A percentile compares a stretch with the other conserved stretches of the same genome.
phyloP scores from a whole-genome alignment of 495 filamentous ascomycete species.

The Daldinia bambusicola region DNA sequence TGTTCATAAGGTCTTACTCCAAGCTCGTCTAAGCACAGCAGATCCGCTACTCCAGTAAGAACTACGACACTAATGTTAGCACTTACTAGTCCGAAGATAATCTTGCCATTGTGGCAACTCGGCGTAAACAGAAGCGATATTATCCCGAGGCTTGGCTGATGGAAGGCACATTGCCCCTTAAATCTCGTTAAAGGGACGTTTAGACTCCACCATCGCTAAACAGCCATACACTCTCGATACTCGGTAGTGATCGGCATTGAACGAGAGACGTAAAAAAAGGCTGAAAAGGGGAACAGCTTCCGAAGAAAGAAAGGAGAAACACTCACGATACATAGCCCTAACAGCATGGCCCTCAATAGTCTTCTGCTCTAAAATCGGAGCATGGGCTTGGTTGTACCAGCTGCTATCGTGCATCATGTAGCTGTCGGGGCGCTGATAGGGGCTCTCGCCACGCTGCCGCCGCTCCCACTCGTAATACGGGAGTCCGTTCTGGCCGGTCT shows the following conservation, averaged over 20 bases:
- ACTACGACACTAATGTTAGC: conserved; percentile 35
- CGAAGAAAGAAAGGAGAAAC: background rate
- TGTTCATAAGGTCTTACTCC: conserved; percentile 42
- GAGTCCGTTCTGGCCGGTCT: conserved; percentile 55
- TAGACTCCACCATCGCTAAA: background rate
- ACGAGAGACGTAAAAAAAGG: conserved; percentile 1
- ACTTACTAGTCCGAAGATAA: background rate
- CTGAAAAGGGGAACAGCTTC: conserved; percentile 3
- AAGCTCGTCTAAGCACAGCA: conserved; percentile 48
- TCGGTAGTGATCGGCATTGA: background rate
- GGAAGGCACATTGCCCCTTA: background rate
- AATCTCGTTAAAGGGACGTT: background rate
- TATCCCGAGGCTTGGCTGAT: background rate
- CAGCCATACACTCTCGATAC: background rate
- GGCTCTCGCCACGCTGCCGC: conserved; percentile 59
- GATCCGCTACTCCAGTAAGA: conserved; percentile 53
- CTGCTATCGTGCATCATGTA: conserved; percentile 52
- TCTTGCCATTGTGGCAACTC: background rate
- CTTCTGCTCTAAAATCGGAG: conserved; percentile 63
- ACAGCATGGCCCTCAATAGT: conserved; percentile 69
- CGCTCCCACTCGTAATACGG: conserved; percentile 66
- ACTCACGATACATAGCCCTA: conserved; percentile 65
- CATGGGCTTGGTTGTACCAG: conserved; percentile 67
- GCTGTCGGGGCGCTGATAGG: conserved; percentile 55
- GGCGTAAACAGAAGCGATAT: background rate